Evolutionary conservation across 2,329 filamentous ascomycete species (phyloP).

Genomic region (Calonectria naviculata): DNA sequence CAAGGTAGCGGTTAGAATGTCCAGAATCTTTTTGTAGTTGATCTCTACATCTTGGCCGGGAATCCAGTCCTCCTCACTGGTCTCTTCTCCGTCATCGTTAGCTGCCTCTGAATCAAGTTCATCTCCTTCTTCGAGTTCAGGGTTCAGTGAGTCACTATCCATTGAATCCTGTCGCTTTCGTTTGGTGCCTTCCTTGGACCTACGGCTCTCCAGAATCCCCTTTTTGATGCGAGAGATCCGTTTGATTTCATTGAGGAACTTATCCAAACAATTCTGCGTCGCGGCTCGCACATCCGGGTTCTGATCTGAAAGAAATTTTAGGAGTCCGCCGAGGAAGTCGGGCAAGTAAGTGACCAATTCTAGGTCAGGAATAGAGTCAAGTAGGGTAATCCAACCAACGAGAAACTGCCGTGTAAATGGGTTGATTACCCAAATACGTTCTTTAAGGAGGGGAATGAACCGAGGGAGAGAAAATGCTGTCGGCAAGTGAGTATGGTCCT

Average conservation of each 20-base stretch:
- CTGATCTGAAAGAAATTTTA: constrained; percentile 91
- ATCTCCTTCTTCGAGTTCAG: constrained; percentile 69
- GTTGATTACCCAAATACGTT: constrained; percentile 93
- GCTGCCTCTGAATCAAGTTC: constrained; percentile 68
- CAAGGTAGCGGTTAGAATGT: constrained; percentile 90
- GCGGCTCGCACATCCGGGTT: constrained; percentile 96
- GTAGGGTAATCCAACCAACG: constrained; percentile 93
- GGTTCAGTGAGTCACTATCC: constrained; percentile 71
- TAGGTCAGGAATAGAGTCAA: constrained; percentile 96
- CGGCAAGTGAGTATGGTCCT: constrained; percentile 66
- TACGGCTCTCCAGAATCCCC: constrained; percentile 88
- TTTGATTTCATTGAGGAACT: constrained; percentile 93
- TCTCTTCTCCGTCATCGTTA: constrained; percentile 68
- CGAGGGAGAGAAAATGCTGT: constrained; percentile 91
- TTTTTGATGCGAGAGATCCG: constrained; percentile 94
- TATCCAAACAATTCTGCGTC: constrained; percentile 88
- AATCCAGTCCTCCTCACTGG: constrained; percentile 92
- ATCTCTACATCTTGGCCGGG: constrained; percentile 97
- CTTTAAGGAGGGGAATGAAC: constrained; percentile 93
- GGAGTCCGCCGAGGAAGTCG: constrained; percentile 87
- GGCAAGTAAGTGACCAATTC: constrained; percentile 94
- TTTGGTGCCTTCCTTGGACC: constrained; percentile 74
- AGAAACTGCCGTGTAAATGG: constrained; percentile 95
- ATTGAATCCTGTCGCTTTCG: constrained; percentile 76
- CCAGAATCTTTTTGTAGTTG: constrained; percentile 90